Conservation (phyloP, 2,329 filamentous ascomycete species). For the Sarocladium brachiariae region DNA sequence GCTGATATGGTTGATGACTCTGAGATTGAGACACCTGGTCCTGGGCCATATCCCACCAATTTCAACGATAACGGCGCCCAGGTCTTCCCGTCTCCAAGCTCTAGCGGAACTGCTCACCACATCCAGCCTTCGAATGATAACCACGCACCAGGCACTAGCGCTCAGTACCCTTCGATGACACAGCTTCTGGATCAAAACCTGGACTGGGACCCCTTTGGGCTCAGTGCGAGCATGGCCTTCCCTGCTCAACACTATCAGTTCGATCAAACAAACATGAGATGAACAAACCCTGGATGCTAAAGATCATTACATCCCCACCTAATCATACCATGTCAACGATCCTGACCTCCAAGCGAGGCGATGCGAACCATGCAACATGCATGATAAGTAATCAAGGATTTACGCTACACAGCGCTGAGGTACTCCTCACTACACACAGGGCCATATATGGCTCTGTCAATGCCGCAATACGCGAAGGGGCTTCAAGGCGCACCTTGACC, state of each 20-base stretch:
- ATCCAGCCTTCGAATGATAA: constrained; percentile 24
- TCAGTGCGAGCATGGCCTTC: constrained; percentile 93
- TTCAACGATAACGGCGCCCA: constrained; percentile 43
- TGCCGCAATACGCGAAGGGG: too few species aligned
- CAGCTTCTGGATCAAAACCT: constrained; percentile 70
- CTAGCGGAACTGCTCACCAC: constrained; percentile 16
- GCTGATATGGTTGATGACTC: constrained; percentile 82
- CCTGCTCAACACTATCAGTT: constrained; percentile 77
- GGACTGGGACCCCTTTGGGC: constrained; percentile 87
- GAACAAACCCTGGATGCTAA: constrained; percentile 12
- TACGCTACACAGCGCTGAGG: neutral
- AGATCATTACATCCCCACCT: too few species aligned
- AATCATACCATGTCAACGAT: neutral
- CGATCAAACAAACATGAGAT: constrained; percentile 51
- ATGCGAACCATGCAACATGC: neutral
- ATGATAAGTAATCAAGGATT: neutral
- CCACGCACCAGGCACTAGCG: constrained; percentile 16
- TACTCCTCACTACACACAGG: too few species aligned
- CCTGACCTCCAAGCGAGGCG: neutral
- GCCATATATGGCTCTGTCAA: too few species aligned
- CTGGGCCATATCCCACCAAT: constrained; percentile 56
- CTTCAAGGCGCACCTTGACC: constrained; percentile 1
- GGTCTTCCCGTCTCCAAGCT: constrained; percentile 34
- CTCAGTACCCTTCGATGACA: constrained; percentile 55
- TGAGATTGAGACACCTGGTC: constrained; percentile 63